Base-by-base conservation (phyloP, 2,329 filamentous ascomycete genomes). In the Penicillium sp. region DNA sequence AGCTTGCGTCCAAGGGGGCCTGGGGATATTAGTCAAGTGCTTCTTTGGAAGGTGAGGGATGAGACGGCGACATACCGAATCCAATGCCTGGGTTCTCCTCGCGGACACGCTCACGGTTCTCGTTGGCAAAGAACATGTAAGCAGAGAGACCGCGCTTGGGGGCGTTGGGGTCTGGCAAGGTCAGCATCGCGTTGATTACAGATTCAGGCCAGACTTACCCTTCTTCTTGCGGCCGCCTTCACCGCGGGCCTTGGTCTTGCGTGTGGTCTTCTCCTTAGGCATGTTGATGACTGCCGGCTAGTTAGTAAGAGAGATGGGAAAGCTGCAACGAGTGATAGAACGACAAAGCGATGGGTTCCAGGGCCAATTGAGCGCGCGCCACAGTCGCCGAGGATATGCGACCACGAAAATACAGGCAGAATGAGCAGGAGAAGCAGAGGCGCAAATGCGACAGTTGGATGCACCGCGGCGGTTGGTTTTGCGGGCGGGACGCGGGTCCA, bases 111-210 rank as follows among this genome's bases (percentile, higher is more conserved):
- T 97, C 93, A 68, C 94, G 92, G 81, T 97, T 91, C 80, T 97
- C 94, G 73, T 97, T 97, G 85, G 94, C 94, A 76, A 97, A 99
- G 88, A 97, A 97, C 94, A 99, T 99, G 86, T 99, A 99, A 63
- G 94, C 94, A 54, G 94, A 97, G 51, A 99, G 90, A 82, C 93
- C 94, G 79, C 94, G 91, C 91, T 97, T 99, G 76, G 94, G 94
- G 60, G 92, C 93, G 79, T 97, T 97, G 78, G 91, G 91, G 79
- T 97, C 92, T 96, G 43, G 20, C 21, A 40, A 21, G 16, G 12
- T 55, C 18, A 23, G 30, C 28, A 43, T 47, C n/a, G 43, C 18
- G n/a, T 43, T 43, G 7, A n/a, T n/a, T n/a, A n/a, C n/a, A n/a
- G 21, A 20, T 35, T 35, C 14, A 24, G n/a, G 54, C 16, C 24